Base-by-base conservation (phyloP, 2,329 filamentous ascomycete genomes). In the Fusarium pininemorale region DNA sequence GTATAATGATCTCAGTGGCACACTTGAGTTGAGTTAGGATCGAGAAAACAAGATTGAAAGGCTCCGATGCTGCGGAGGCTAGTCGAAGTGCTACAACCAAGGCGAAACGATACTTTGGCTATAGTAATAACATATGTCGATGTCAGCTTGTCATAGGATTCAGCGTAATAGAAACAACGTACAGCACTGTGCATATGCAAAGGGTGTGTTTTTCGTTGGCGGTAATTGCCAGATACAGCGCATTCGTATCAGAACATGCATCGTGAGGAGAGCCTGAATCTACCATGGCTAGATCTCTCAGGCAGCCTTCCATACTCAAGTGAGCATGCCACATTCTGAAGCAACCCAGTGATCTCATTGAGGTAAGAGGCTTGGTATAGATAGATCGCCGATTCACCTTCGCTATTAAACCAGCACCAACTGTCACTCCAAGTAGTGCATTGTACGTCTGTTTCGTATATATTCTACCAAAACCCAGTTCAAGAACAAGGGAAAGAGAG, bases 1-100 rank as follows among this genome's bases (percentile, higher is more conserved):
- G 30, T 12, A 35, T 22, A 15, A 57, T 69, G 65, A 69, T 39
- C 30, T 69, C 65, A 63, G 57, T 22, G 66, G 57, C 57, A 37
- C 22, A 20, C 15, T 28, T 30, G 13, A 14, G 20, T n/a, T 18
- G 22, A 24, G 18, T 16, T 32, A 10, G 26, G 14, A 18, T 61
- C 22, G n/a, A 9, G 12, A 50, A 53, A 53, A 59, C 42, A 53
- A 53, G 48, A 16, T n/a, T 18, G 26, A 41, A 41, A 28, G 5
- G 22, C 14, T 13, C 28, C 16, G 24, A 28, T 41, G 37, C 20
- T 12, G 26, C 22, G 22, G 13, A 12, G 22, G 28, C 18, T 20
- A 16, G 13, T 9, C 26, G 20, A 42, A 28, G 24, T 12, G 18
- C n/a, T 38, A 26, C 38, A 8, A 26, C 35, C 63, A 42, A 54